Percentiles rank a stretch among this genome's conserved stretches.
Conservation (phyloP, 1,284 basidiomycete genomes). For the Ustanciosporium gigantosporum region DNA sequence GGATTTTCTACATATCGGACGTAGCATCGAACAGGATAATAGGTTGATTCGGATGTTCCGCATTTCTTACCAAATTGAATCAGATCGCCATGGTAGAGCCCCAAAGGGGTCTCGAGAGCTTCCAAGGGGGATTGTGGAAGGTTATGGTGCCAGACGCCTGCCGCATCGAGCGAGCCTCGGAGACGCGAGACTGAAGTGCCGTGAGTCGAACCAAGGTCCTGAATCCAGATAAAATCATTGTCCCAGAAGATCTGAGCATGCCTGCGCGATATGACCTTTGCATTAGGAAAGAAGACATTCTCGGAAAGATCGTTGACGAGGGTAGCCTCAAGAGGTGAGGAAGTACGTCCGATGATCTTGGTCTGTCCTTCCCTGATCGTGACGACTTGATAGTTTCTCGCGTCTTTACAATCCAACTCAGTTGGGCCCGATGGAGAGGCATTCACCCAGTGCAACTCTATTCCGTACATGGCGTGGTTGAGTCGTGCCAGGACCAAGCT, state of each 20-base stretch:
- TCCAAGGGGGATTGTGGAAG: no score
- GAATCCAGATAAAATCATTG: constrained; percentile 2
- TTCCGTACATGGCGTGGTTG: background rate
- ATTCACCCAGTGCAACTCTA: constrained; percentile 31
- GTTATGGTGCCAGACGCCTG: no score
- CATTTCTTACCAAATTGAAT: constrained; percentile 20
- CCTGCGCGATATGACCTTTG: constrained; percentile 31
- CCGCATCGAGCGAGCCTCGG: no score
- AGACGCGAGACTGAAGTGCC: no score
- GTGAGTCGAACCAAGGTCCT: constrained; percentile 26
- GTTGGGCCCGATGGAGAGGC: constrained; percentile 11
- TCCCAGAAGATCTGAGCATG: constrained; percentile 31
- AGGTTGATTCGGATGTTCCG: background rate
- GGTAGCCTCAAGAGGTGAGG: background rate
- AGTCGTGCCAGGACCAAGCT: no score
- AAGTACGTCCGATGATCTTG: constrained; percentile 9
- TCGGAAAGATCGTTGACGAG: constrained; percentile 25
- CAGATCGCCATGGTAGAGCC: no score
- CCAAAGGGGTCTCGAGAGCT: no score
- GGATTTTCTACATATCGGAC: no score
- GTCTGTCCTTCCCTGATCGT: constrained; percentile 2
- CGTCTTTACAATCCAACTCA: background rate
- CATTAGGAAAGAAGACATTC: constrained; percentile 5
- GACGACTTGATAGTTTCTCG: background rate
- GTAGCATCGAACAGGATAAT: constrained; percentile 19